phyloP scores from a whole-genome alignment of 2,329 filamentous ascomycete species.

The Neoscytalidium dimidiatum region DNA sequence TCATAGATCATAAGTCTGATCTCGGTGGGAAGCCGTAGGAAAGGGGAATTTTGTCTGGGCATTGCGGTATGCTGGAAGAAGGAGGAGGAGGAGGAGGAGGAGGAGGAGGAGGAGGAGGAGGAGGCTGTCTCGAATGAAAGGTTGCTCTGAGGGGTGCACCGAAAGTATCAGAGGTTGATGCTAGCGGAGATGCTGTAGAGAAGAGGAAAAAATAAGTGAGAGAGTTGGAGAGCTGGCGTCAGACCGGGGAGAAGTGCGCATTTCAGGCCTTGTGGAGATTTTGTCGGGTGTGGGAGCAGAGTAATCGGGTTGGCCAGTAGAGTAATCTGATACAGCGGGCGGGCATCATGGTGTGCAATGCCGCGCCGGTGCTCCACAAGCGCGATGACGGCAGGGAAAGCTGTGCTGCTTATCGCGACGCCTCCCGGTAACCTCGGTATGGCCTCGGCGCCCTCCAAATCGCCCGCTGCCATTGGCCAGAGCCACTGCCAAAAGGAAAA shows the following conservation, averaged over 20 bases:
- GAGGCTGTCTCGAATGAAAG: neutral
- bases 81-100: neutral
- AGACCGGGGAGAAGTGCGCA: constrained; percentile 1
- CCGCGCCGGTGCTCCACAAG: constrained; percentile 2
- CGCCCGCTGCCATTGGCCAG: neutral
- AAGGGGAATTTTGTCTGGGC: neutral
- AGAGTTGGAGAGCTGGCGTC: neutral
- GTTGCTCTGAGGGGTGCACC: neutral
- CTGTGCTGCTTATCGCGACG: constrained; percentile 3
- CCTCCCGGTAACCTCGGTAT: neutral
- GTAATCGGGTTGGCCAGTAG: neutral
- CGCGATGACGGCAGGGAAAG: constrained; percentile 3
- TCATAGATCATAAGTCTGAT: constrained; percentile 51
- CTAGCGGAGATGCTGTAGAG: neutral
- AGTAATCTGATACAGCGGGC: neutral
- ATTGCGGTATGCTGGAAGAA: neutral
- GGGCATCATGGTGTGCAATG: constrained; percentile 14
- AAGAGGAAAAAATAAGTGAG: neutral
- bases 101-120: neutral
- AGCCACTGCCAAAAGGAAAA: neutral
- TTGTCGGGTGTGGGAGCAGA: neutral
- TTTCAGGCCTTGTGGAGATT: constrained; percentile 2
- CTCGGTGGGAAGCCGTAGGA: constrained; percentile 49
- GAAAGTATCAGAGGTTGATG: neutral
- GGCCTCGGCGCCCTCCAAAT: neutral